phyloP scores from a whole-genome alignment of 148 eudicot genomes.

The Amaranthus cruentus region DNA sequence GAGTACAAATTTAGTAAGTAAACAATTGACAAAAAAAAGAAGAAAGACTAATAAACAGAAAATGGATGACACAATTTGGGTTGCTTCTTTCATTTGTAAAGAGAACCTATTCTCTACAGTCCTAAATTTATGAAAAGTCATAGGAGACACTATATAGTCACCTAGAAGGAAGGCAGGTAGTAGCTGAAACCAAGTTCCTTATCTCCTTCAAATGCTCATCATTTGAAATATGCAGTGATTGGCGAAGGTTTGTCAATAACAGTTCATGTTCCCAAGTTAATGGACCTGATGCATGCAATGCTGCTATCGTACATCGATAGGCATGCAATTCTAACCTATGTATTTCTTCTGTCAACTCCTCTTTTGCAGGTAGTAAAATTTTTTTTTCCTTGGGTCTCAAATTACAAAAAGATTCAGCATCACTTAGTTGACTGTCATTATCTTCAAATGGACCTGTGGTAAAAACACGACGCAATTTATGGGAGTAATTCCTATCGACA shows the following conservation, averaged over 20 bases:
- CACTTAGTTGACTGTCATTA: conserved; percentile 48
- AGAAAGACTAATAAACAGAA: conserved; percentile 20
- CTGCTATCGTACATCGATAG: conserved; percentile 67
- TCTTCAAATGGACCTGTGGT: conserved; percentile 33
- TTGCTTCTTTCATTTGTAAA: conserved; percentile 41
- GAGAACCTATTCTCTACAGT: conserved; percentile 14
- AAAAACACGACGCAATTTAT: conserved; percentile 27
- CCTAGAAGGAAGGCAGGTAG: conserved; percentile 43
- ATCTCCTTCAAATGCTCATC: conserved; percentile 86
- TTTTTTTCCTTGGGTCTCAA: conserved; percentile 39
- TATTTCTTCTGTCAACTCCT: conserved; percentile 45
- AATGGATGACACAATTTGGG: conserved; percentile 20
- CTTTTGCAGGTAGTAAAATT: conserved; percentile 30
- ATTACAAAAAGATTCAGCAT: conserved; percentile 62
- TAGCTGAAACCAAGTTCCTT: conserved; percentile 56
- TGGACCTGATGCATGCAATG: conserved; percentile 81
- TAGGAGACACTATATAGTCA: conserved; percentile 23
- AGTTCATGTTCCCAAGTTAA: conserved; percentile 91
- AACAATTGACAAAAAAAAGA: conserved; percentile 11
- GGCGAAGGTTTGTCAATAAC: conserved; percentile 76
- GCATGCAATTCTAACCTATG: conserved; percentile 88
- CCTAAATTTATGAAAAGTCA: background rate
- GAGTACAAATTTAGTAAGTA: conserved; percentile 31
- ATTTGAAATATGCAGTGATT: conserved; percentile 74
- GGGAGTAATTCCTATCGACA: conserved; percentile 30